phyloP scores from a whole-genome alignment of 106 monocot species.

The Allium cepa region DNA sequence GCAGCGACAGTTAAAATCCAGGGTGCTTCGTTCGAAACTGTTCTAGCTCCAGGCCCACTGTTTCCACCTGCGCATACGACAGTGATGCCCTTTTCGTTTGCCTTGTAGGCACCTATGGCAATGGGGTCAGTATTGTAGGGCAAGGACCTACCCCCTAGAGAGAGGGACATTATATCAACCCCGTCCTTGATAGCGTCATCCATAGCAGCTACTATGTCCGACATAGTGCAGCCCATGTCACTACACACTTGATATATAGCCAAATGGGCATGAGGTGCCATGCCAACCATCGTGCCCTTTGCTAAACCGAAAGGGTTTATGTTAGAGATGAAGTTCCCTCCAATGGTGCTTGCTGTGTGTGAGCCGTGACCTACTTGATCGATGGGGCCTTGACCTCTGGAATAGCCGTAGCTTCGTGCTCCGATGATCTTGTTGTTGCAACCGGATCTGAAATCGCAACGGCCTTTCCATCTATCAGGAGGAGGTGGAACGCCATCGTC shows the following conservation, averaged over 20 bases:
- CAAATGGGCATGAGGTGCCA: conserved; percentile 38
- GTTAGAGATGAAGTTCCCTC: conserved; percentile 12
- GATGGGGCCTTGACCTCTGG: background rate
- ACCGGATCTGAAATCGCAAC: background rate
- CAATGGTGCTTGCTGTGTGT: conserved; percentile 42
- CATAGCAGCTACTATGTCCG: conserved; percentile 11
- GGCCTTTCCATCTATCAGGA: conserved; percentile 6
- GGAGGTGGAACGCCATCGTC: background rate
- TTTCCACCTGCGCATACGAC: conserved; percentile 18
- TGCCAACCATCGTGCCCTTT: conserved; percentile 24
- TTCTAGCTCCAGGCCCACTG: background rate
- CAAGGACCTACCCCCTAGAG: background rate
- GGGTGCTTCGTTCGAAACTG: conserved; percentile 19
- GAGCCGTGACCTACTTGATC: conserved; percentile 45
- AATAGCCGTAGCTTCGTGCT: background rate
- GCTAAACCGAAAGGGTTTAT: conserved; percentile 29
- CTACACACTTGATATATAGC: conserved; percentile 28
- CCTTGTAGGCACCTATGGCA: conserved; percentile 11
- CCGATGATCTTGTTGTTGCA: conserved; percentile 20
- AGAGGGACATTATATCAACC: conserved; percentile 27
- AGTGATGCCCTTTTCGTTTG: conserved; percentile 13
- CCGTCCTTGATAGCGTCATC: conserved; percentile 25
- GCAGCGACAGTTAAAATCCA: conserved; percentile 35
- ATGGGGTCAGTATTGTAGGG: conserved; percentile 8
- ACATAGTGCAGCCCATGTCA: background rate